Percentiles rank a stretch among this genome's conserved stretches.
Evolutionary conservation across 208 protist species (phyloP).

Genomic region (Leishmania amazonensis): DNA sequence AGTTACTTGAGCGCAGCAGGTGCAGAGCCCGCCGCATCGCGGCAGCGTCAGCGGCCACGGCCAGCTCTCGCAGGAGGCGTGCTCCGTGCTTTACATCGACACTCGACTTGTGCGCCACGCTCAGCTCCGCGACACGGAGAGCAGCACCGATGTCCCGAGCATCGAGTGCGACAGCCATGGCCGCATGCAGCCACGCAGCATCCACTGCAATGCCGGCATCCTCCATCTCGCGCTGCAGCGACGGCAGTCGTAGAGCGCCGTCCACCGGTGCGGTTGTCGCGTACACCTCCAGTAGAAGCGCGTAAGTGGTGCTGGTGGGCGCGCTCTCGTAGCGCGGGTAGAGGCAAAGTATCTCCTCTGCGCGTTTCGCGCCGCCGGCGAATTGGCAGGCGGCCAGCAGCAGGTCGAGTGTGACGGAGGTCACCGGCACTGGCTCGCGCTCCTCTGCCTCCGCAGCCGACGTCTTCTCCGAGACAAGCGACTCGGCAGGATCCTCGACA

Average conservation of each 20-base stretch:
- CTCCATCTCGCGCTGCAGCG: constrained; percentile 22
- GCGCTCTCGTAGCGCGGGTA: constrained; percentile 36
- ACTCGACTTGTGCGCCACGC: constrained; percentile 25
- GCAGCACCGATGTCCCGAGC: constrained; percentile 54
- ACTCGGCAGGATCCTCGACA: constrained; percentile 17
- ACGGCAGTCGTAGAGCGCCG: constrained; percentile 20
- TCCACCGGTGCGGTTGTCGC: constrained; percentile 11
- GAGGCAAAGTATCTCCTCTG: constrained; percentile 44
- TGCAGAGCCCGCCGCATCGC: constrained; percentile 42
- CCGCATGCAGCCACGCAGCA: constrained; percentile 43
- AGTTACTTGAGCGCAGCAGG: constrained; percentile 47
- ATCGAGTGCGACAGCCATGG: constrained; percentile 56
- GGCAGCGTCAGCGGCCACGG: constrained; percentile 40
- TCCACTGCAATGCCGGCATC: constrained; percentile 35
- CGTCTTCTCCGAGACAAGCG: constrained; percentile 19
- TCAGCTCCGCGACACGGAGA: constrained; percentile 46
- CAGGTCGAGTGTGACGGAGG: constrained; percentile 58
- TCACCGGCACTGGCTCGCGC: constrained; percentile 27
- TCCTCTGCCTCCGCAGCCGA: constrained; percentile 29
- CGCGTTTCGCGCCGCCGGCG: constrained; percentile 34
- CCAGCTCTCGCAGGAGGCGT: constrained; percentile 49
- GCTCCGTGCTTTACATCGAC: constrained; percentile 61
- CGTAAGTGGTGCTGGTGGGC: constrained; percentile 45
- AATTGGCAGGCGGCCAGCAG: constrained; percentile 68
- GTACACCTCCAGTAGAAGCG: constrained; percentile 48